Evolutionary conservation across 176 grass and related monocot genomes (phyloP), one percentile per base, ranked within the genome.

Genomic region (Triticum timopheevii): DNA sequence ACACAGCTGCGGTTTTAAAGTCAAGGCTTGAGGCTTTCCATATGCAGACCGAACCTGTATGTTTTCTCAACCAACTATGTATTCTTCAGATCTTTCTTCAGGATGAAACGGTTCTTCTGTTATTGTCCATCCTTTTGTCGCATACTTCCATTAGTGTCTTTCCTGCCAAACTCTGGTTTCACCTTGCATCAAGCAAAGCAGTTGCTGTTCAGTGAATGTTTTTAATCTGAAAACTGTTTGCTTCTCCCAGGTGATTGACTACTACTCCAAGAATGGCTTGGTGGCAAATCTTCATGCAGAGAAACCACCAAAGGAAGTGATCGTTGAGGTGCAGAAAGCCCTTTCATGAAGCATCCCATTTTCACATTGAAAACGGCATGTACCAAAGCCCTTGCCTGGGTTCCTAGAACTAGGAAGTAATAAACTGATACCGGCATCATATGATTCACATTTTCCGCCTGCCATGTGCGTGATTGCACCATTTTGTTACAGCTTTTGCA

Each of bases 11-110:
- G 22, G 97, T 98, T 34, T 92, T 98, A 44, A 96, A 91, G 80
- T 96, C 97, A 79, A 96, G 97, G 89, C 97, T 98, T 90, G 97
- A 98, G 87, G 84, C 97, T 44, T 98, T 98, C 87, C 93, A 98
- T 74, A 81, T 89, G 88, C 97, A 98, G 67, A 98, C 97, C 10
- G 88, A 98, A 85, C 97, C 97, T 44, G 97, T 98, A 96, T 74
- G 90, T 81, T 76, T 82, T 83, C 47, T 83, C 30, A 36, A 82
- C 65, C 25, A 71, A 81, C 5, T 38, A 24, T 44, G 1, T 69
- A 68, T 69, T 85, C 13, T 75, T 58, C 1, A 7, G 5, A 74
- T 39, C 7, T 56, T 75, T 65, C 22, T 77, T 52, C 6, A 4
- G 12, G 7, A 58, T 11, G 4, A 76, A 80, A 25, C 54, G 42